Base-by-base conservation (phyloP, 2,329 filamentous ascomycete genomes). In the Hymenoscyphus infarciens region DNA sequence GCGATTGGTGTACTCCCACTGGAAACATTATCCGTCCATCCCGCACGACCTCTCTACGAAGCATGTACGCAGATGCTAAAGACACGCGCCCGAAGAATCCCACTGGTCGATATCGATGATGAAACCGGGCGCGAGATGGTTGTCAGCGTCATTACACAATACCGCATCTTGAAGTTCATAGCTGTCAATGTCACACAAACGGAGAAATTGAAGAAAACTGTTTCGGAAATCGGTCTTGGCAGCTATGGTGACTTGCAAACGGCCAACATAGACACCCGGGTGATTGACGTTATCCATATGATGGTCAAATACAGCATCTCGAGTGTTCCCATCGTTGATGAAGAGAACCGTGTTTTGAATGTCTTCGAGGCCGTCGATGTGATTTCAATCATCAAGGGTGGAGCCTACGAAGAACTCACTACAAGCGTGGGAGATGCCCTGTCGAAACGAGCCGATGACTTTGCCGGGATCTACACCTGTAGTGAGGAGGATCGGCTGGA, bases 361-460 rank as follows among this genome's bases (percentile, higher is more conserved):
- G 92, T 98, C 11, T 99, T 99, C 72, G 96, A 99, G 78, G 91
- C 95, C 1, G 93, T 99, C 58, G 95, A 99, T 76, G 93, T 99
- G 64, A 97, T 99, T 69, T 89, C 93, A 0, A 87, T 97, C 71
- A 96, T 99, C 77, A 96, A 96, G 77, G 92, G 92, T 25, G 92
- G 93, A 22, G 87, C 87, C 39, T 98, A 98, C 73, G 95, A 98
- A 67, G 94, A 97, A 69, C 81, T 99, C 62, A 87, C 89, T 64
- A 85, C 92, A 22, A 91, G 85, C 6, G 91, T 98, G 4, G 95
- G 94, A 53, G 93, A 97, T 66, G 94, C 94, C 1, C 80, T 98
- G 61, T 87, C 91, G 70, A 96, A 90, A 75, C 86, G 94, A 66
- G 86, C 91, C 13, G 90, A 96, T 59, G 94, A 97, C 70, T 97